Percentiles rank a stretch among this genome's conserved stretches.
Conservation (phyloP, 1,284 basidiomycete species). For the Boletus semigastroideus region DNA sequence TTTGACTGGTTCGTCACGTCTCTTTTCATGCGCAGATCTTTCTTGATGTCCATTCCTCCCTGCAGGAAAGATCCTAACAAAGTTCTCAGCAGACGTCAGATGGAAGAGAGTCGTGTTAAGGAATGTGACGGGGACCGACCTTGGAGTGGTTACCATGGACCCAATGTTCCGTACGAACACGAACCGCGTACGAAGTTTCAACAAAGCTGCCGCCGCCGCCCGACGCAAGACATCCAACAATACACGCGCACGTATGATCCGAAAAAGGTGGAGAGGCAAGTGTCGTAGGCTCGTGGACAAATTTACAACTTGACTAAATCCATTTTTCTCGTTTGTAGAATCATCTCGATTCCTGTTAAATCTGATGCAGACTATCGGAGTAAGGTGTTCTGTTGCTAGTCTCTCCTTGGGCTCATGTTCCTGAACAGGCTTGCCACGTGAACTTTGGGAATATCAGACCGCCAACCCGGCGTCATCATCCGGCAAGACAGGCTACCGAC, state of each 20-base stretch:
- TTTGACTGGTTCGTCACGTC: constrained; percentile 63
- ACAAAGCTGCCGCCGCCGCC: constrained; percentile 36
- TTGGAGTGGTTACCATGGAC: constrained; percentile 43
- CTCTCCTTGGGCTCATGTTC: background rate
- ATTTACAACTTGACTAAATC: background rate
- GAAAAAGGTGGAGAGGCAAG: constrained; percentile 41
- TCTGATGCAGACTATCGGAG: constrained; percentile 59
- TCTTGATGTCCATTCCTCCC: constrained; percentile 12
- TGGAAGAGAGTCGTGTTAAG: constrained; percentile 24
- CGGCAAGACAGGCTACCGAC: constrained; percentile 48
- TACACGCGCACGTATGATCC: constrained; percentile 41
- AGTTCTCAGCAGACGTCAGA: constrained; percentile 7
- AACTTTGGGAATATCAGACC: constrained; percentile 44
- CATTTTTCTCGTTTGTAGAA: constrained; percentile 32
- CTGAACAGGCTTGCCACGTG: constrained; percentile 14
- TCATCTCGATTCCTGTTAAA: constrained; percentile 52
- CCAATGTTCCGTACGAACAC: constrained; percentile 40
- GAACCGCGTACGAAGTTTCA: constrained; percentile 56
- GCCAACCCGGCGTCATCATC: constrained; percentile 55
- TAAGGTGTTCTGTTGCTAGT: constrained; percentile 27
- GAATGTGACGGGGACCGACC: constrained; percentile 37
- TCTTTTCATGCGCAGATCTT: background rate
- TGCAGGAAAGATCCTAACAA: constrained; percentile 24
- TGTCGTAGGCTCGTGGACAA: background rate
- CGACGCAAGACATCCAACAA: constrained; percentile 51